Conservation (phyloP, 108 stramenopile genomes). For the Epipyxis sp. region DNA sequence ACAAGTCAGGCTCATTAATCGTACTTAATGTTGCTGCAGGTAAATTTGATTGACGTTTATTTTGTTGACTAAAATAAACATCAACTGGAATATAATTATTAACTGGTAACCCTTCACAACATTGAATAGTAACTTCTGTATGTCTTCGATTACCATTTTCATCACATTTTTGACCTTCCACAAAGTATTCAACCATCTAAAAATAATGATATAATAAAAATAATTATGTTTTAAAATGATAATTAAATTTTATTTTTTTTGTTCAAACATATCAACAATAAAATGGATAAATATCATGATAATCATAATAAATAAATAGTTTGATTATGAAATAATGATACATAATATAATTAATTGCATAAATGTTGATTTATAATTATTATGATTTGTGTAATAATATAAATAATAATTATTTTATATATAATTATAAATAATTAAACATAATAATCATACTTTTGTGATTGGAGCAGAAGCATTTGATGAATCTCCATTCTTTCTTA, state of each 20-base stretch:
- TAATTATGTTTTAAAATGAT: background rate
- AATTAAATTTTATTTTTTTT: too few species aligned
- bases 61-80: background rate
- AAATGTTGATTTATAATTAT: too few species aligned
- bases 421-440: too few species aligned
- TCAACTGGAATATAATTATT: background rate
- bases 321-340: too few species aligned
- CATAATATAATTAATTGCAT: too few species aligned
- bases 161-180: background rate
- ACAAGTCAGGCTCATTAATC: background rate
- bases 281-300: too few species aligned
- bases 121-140: background rate
- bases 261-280: too few species aligned
- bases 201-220: background rate
- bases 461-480: background rate
- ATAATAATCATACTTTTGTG: background rate
- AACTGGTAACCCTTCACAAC: background rate
- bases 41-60: background rate
- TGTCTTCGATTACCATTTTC: background rate
- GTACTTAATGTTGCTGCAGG: background rate
- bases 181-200: slow-evolving; percentile 1
- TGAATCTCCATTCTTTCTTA: too few species aligned
- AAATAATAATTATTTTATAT: too few species aligned
- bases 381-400: too few species aligned
- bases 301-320: too few species aligned